phyloP scores from a whole-genome alignment of 2,329 filamentous ascomycete genomes.

The Fusarium sublunatum region DNA sequence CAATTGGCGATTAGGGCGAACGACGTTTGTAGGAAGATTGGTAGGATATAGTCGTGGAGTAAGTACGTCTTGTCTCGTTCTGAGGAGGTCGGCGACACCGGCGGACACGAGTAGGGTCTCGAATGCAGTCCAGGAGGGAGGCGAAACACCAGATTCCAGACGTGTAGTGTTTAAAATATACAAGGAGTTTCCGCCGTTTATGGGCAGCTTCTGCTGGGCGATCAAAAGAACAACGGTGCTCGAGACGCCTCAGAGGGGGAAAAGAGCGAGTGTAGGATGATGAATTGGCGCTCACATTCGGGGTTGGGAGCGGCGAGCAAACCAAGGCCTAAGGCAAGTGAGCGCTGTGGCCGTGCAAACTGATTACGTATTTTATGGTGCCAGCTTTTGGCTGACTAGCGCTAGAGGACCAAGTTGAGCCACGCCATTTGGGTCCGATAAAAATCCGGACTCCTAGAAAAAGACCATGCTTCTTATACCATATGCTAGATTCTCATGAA shows the following conservation, averaged over 20 bases:
- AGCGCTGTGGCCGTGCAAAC: conserved; percentile 34
- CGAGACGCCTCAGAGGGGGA: conserved; percentile 27
- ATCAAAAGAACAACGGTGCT: conserved; percentile 21
- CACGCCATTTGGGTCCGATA: conserved; percentile 8
- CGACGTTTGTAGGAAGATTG: conserved; percentile 37
- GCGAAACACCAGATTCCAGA: conserved; percentile 14
- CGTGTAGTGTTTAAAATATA: conserved; percentile 13
- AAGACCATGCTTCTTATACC: no score
- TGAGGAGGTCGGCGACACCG: conserved; percentile 42
- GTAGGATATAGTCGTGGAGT: conserved; percentile 39
- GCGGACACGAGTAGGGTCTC: conserved; percentile 27
- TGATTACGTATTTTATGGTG: conserved; percentile 37
- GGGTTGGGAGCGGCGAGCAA: conserved; percentile 34
- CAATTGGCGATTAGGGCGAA: conserved; percentile 22
- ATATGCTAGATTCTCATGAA: no score
- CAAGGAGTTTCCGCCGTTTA: conserved; percentile 3
- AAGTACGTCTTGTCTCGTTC: conserved; percentile 30
- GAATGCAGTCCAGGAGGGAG: conserved; percentile 13
- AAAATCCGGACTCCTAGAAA: no score
- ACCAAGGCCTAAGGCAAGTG: conserved; percentile 30
- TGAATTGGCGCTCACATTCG: conserved; percentile 39
- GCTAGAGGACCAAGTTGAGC: conserved; percentile 19
- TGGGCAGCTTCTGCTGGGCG: conserved; percentile 12
- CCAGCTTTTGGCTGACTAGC: conserved; percentile 35
- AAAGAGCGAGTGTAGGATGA: conserved; percentile 32